Conservation (phyloP, 2,329 filamentous ascomycete species). For the Orbilia oligospora region DNA sequence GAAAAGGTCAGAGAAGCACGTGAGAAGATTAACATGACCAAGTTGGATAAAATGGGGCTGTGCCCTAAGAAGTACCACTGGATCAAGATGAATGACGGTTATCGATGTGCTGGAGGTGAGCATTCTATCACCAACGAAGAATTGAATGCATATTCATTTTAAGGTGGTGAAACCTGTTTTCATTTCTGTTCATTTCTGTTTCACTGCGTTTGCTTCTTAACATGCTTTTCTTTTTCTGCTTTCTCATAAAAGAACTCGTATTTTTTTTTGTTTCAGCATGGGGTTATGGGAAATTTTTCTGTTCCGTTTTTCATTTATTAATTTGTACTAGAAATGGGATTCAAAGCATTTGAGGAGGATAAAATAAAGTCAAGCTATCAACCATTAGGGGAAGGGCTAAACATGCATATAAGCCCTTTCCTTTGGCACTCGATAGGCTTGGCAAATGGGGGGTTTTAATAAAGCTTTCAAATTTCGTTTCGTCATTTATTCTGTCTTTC, state of each 20-base stretch:
- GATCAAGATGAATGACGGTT: constrained; percentile 75
- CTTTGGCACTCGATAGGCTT: not conserved
- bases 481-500: too few relatives aligned
- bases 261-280: constrained; percentile 2
- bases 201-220: not conserved
- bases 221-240: not conserved
- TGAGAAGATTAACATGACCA: constrained; percentile 67
- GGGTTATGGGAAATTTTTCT: not conserved
- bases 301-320: not conserved
- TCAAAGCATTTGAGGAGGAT: not conserved
- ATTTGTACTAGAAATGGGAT: not conserved
- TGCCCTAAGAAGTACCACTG: constrained; percentile 75
- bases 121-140: constrained; percentile 70
- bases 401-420: not conserved
- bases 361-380: not conserved
- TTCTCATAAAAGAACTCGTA: not conserved
- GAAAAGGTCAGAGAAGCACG: constrained; percentile 51
- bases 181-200: not conserved
- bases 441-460: not conserved
- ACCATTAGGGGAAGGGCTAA: constrained; percentile 3
- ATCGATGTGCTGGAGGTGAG: constrained; percentile 74
- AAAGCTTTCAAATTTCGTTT: not conserved
- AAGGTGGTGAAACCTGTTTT: not conserved
- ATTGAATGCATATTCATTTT: constrained; percentile 6
- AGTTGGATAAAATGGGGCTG: constrained; percentile 70